Evolutionary conservation across 2,329 filamentous ascomycete species (phyloP).

Genomic region (Ceratocystis smalleyi): DNA sequence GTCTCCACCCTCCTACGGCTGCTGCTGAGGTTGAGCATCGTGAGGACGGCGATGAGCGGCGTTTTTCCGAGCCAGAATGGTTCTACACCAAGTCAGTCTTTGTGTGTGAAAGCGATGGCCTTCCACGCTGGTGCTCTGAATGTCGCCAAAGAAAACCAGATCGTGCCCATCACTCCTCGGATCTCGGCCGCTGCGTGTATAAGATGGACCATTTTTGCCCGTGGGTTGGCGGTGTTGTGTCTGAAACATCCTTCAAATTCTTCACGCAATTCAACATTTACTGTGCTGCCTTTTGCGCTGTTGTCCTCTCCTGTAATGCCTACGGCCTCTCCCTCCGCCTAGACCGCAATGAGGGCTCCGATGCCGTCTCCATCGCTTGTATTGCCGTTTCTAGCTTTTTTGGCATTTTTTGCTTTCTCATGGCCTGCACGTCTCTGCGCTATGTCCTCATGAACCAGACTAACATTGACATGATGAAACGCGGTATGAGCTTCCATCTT

Average conservation of each 20-base stretch:
- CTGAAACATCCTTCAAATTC: constrained; percentile 80
- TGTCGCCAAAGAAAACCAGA: constrained; percentile 84
- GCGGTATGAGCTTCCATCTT: constrained; percentile 49
- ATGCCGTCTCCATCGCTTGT: constrained; percentile 49
- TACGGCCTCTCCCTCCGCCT: constrained; percentile 45
- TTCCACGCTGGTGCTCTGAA: constrained; percentile 71
- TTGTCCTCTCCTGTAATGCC: constrained; percentile 47
- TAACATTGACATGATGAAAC: constrained; percentile 64
- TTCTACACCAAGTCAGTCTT: constrained; percentile 78
- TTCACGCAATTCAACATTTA: constrained; percentile 80
- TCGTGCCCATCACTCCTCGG: constrained; percentile 70
- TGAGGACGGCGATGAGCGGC: constrained; percentile 33
- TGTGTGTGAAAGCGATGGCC: constrained; percentile 65
- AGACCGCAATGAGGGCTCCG: constrained; percentile 27
- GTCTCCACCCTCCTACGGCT: not conserved
- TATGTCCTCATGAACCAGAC: constrained; percentile 61
- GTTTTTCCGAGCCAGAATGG: constrained; percentile 44
- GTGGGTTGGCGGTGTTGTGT: constrained; percentile 88
- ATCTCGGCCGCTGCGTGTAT: constrained; percentile 62
- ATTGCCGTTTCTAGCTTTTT: constrained; percentile 58
- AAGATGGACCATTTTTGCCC: constrained; percentile 97
- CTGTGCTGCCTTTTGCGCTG: constrained; percentile 48
- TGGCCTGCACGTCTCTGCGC: constrained; percentile 57
- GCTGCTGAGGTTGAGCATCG: constrained; percentile 27
- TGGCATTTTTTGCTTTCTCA: constrained; percentile 61